Evolutionary conservation across 2,329 filamentous ascomycete species (phyloP).

Genomic region (Arthrocladium fulminans): DNA sequence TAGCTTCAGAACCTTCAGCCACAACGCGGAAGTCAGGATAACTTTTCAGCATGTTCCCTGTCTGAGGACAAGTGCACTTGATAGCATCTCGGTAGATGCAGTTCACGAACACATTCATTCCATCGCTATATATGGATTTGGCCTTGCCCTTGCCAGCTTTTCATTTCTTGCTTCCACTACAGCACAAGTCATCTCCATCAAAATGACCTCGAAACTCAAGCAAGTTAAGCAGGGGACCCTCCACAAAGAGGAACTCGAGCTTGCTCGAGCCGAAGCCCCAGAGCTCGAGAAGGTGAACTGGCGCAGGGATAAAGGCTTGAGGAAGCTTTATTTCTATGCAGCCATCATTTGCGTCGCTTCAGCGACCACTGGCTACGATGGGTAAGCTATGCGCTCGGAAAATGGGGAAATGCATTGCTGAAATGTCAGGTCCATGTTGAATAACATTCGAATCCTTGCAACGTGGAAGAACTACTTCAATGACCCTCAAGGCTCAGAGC

Average conservation of each 20-base stretch:
- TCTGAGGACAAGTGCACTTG: too few species aligned
- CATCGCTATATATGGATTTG: too few species aligned
- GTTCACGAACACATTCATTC: too few species aligned
- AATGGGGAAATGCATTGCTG: not conserved
- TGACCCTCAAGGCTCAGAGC: conserved; percentile 30
- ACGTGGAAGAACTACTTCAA: conserved; percentile 32
- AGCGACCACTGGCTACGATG: conserved; percentile 50
- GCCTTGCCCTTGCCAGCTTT: too few species aligned
- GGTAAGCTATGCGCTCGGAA: conserved; percentile 27
- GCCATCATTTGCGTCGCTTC: conserved; percentile 51
- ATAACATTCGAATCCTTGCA: conserved; percentile 36
- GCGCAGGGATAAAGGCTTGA: conserved; percentile 48
- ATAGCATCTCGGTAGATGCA: too few species aligned
- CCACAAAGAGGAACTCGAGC: conserved; percentile 27
- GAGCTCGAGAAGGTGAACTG: conserved; percentile 49
- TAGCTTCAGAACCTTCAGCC: too few species aligned
- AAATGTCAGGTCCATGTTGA: conserved; percentile 33
- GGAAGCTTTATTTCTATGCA: conserved; percentile 47
- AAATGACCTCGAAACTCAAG: conserved; percentile 11
- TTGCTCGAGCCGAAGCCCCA: conserved; percentile 40
- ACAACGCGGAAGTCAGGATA: too few species aligned
- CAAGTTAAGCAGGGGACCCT: conserved; percentile 6
- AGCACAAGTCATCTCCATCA: too few species aligned
- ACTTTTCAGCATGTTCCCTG: too few species aligned
- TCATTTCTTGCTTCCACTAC: too few species aligned